Evolutionary conservation across 169 alveolate species (phyloP), one percentile per base, ranked within the genome.

Genomic region (Plasmodium knowlesi): DNA sequence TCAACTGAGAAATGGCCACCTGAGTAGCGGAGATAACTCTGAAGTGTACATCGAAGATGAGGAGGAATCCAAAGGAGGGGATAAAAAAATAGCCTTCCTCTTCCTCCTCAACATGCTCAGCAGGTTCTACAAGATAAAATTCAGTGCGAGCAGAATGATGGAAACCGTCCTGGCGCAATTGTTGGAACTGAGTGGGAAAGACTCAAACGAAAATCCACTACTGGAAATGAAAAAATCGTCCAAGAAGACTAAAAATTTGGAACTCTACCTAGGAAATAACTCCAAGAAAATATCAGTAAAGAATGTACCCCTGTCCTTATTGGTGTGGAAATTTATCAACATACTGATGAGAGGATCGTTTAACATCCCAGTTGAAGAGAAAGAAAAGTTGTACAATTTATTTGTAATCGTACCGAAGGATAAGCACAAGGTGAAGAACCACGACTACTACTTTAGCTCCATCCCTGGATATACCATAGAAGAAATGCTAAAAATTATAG

Each of bases 281-380:
- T 50, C 78, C 25, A 91, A 91, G 3, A 82, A 82, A 43, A 25
- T 91, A 72, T 14, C 74, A 32, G 74, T 91, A 22, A 91, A 91
- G 71, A 91, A 91, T 82, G 95, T 91, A 2, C 95, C 95, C 22
- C 43, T 70, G 28, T 41, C 53, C 6, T 19, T 91, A 73, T 30
- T 91, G 28, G 57, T 91, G 39, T 91, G 95, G 95, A 80, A 81
- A 82, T 82, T 91, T 82, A 54, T 91, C n/a, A 91, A 91, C 46
- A 81, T 72, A 5, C 34, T 91, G 37, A 81, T 91, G 92, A 80
- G 61, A 30, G 95, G 92, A 34, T 82, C 95, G 19, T 91, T 91
- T 39, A 91, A 91, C 78, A 37, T 91, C 28, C 85, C 91, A 25
- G 76, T 91, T 34, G 84, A 91, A 34, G 92, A 82, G 3, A 46